A percentile compares a stretch with the other conserved stretches of the same genome.
Evolutionary conservation across 78 protist genomes (phyloP).

Genomic region (Isochrysis galbana): DNA sequence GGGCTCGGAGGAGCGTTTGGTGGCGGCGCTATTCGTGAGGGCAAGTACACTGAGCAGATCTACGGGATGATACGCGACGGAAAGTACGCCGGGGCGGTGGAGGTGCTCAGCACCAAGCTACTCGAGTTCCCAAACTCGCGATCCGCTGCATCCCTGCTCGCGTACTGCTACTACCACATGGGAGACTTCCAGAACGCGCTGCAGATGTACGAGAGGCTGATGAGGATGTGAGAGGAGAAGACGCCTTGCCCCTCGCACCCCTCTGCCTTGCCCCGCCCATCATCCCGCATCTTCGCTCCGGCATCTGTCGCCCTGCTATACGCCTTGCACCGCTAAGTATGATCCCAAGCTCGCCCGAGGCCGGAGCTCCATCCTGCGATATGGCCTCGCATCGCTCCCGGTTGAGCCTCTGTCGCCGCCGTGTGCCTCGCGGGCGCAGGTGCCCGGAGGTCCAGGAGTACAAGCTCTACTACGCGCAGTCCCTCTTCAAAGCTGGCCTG

Average conservation of each 20-base stretch:
- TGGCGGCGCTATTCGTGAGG: slow-evolving; percentile 34
- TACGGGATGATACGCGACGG: slow-evolving; percentile 57
- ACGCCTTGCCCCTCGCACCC: no score
- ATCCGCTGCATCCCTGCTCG: slow-evolving; percentile 78
- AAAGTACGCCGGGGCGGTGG: slow-evolving; percentile 57
- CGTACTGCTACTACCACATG: slow-evolving; percentile 67
- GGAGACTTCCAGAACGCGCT: slow-evolving; percentile 65
- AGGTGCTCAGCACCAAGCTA: neutral
- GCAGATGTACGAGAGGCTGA: neutral
- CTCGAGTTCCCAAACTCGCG: slow-evolving; percentile 59
- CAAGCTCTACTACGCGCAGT: slow-evolving; percentile 67
- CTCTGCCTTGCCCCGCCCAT: no score
- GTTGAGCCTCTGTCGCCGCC: no score
- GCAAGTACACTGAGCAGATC: slow-evolving; percentile 53
- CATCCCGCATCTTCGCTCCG: no score
- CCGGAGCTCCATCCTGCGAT: no score
- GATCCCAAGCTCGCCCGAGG: no score
- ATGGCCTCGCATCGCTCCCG: no score
- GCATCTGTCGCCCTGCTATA: no score
- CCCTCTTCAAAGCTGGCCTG: slow-evolving; percentile 68
- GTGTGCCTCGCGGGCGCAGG: no score
- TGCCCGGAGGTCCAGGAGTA: slow-evolving; percentile 71
- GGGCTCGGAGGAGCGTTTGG: neutral
- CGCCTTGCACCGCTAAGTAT: no score
- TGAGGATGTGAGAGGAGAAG: no score